Base-by-base conservation (phyloP, 1,284 basidiomycete genomes). In the Xerocomus nothofagi region DNA sequence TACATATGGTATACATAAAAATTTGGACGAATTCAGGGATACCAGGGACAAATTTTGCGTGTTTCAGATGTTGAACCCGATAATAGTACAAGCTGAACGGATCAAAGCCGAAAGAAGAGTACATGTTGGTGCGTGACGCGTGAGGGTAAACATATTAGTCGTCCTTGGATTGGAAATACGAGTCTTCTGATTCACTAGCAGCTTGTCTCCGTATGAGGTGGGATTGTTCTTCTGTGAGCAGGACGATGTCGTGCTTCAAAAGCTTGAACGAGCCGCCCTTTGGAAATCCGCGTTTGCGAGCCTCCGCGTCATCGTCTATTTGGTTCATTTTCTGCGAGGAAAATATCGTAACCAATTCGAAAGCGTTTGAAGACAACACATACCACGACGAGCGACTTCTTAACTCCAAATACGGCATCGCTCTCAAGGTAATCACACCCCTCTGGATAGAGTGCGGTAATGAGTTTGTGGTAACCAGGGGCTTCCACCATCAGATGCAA, bases 321-420 rank as follows among this genome's bases (percentile, higher is more conserved):
- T 77, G 68, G 33, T 74, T 67, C 24, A 80, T 63, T 42, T 71
- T 71, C 84, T 85, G 60, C 15, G 26, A 41, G 10, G 23, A 30
- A 17, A 32, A 20, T 5, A 23, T 41, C 23, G 33, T 52, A 34
- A 54, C 4, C 17, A 23, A 34, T 44, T 31, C n/a, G 3, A 43
- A 21, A 17, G 7, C 15, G 21, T 33, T 51, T 45, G 7, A n/a
- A 53, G 26, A 42, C 72, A 55, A n/a, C 65, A 69, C 77, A 44
- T 60, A 80, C 79, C 61, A 81, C 73, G 15, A 80, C 71, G 8
- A 81, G 67, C 6, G 76, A 86, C 47, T 78, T 77, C 66, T 86
- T 89, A 12, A 88, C 88, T 12, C 89, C 90, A 63, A 93, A 93
- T 2, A 92, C 90, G 4, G 78, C 74, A 60, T 91, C 91, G 50